Conservation (phyloP, 257 asterid genomes). For the Solanum gandarillasii region DNA sequence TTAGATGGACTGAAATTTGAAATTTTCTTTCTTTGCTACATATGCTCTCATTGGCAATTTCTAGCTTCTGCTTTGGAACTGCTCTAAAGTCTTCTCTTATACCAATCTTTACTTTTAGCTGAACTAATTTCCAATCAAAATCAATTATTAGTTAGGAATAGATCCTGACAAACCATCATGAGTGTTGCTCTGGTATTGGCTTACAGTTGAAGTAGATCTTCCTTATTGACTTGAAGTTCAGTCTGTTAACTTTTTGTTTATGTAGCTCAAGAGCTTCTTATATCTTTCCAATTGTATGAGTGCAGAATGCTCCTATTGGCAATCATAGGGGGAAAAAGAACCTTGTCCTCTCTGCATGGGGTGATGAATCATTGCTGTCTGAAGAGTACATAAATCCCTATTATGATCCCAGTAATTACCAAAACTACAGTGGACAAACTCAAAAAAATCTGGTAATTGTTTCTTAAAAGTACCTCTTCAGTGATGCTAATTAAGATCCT, state of each 20-base stretch:
- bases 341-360: constrained; percentile 90
- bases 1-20: not conserved
- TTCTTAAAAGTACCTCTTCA: not conserved
- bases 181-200: not conserved
- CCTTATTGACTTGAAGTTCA: not conserved
- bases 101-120: not conserved
- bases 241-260: not conserved
- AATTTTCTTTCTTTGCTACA: not conserved
- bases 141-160: not conserved
- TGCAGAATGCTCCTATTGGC: constrained; percentile 77
- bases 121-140: not conserved
- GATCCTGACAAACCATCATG: not conserved
- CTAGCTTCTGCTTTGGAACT: not conserved
- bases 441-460: constrained; percentile 64
- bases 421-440: constrained; percentile 62
- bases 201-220: not conserved
- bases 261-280: not conserved
- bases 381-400: constrained; percentile 66
- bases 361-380: constrained; percentile 80
- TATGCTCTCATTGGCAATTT: not conserved
- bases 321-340: constrained; percentile 82
- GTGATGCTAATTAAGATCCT: not conserved
- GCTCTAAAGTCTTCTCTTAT: not conserved
- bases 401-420: constrained; percentile 48
- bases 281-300: constrained; percentile 2